phyloP scores from a whole-genome alignment of 345 rosid genomes.

The Erucastrum elatum region DNA sequence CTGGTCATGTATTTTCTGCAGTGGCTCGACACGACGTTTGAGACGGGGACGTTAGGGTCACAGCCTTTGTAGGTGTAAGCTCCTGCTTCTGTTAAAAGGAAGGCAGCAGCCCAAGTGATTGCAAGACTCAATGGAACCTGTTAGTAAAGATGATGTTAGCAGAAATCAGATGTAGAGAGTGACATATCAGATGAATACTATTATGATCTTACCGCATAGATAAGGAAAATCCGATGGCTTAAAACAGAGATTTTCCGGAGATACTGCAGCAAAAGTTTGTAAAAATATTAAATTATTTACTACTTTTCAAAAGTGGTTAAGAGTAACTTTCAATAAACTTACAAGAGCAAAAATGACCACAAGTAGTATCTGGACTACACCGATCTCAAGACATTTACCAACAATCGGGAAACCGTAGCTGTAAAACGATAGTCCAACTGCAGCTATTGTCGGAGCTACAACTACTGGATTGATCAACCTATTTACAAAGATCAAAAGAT shows the following conservation, averaged over 20 bases:
- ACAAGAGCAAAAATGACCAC: slow-evolving; percentile 92
- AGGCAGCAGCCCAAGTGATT: slow-evolving; percentile 87
- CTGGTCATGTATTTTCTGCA: slow-evolving; percentile 83
- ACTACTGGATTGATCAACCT: slow-evolving; percentile 97
- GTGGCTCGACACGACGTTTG: slow-evolving; percentile 76
- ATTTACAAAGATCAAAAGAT: slow-evolving; percentile 31
- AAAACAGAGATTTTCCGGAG: slow-evolving; percentile 88
- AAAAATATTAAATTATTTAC: slow-evolving; percentile 7
- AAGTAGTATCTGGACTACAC: slow-evolving; percentile 75
- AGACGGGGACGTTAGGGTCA: slow-evolving; percentile 68
- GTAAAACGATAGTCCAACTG: slow-evolving; percentile 94
- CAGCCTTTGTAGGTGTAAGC: slow-evolving; percentile 83
- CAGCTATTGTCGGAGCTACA: slow-evolving; percentile 97
- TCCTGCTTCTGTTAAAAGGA: slow-evolving; percentile 88
- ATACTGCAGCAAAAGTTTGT: slow-evolving; percentile 58
- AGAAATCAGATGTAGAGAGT: not conserved
- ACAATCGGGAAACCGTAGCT: slow-evolving; percentile 91
- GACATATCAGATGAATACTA: not conserved
- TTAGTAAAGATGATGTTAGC: slow-evolving; percentile 14
- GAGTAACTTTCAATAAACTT: slow-evolving; percentile 40
- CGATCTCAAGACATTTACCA: slow-evolving; percentile 91
- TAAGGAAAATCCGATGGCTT: slow-evolving; percentile 90
- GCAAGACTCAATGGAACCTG: slow-evolving; percentile 97
- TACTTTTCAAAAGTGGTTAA: not conserved
- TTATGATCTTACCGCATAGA: slow-evolving; percentile 74